A percentile compares a stretch with the other conserved stretches of the same genome.
Conservation (phyloP, 2,329 filamentous ascomycete species). For the Nectriaceae sp. region DNA sequence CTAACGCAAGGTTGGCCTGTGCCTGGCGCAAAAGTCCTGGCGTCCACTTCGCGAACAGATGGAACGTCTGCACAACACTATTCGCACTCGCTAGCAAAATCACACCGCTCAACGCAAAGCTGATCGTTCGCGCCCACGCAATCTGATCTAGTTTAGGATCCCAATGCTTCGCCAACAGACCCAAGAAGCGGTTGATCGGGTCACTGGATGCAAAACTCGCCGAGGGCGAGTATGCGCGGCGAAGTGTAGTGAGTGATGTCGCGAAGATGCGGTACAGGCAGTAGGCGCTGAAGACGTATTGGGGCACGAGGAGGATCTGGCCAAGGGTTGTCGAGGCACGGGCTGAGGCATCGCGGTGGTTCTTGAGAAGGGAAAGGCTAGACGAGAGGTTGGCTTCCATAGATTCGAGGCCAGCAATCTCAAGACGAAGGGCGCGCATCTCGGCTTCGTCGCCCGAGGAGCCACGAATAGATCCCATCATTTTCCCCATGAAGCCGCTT, state of each 20-base stretch:
- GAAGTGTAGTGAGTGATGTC: constrained; percentile 67
- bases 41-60: constrained; percentile 75
- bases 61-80: constrained; percentile 82
- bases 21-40: constrained; percentile 72
- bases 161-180: constrained; percentile 79
- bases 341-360: constrained; percentile 62
- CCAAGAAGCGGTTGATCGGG: constrained; percentile 81
- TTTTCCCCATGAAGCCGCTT: constrained; percentile 68
- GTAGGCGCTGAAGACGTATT: constrained; percentile 75
- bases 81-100: constrained; percentile 82
- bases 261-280: constrained; percentile 82
- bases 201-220: constrained; percentile 69
- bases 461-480: constrained; percentile 71
- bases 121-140: constrained; percentile 83
- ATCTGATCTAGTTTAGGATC: constrained; percentile 80
- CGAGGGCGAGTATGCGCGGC: constrained; percentile 47
- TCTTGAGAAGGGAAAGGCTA: constrained; percentile 64
- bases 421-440: constrained; percentile 65
- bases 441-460: constrained; percentile 61
- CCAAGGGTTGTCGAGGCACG: constrained; percentile 69
- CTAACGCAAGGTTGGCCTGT: constrained; percentile 75
- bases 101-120: constrained; percentile 78
- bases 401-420: constrained; percentile 76
- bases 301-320: constrained; percentile 60
- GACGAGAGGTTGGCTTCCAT: constrained; percentile 74